Base-by-base conservation (phyloP, 495 filamentous ascomycete genomes). In the Aspergillus cavernicola region DNA sequence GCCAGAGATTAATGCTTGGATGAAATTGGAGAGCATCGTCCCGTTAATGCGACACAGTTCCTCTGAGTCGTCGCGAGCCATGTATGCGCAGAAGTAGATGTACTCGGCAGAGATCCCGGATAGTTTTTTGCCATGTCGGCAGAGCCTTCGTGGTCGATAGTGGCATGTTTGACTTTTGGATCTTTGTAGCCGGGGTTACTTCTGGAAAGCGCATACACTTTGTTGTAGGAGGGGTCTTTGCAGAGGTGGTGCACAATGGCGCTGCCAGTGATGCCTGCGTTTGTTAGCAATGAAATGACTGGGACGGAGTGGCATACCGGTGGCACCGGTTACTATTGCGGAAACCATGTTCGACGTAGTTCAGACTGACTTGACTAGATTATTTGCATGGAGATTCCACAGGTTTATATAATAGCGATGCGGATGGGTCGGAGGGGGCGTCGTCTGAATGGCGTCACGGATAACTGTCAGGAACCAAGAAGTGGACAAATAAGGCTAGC, bases 1-100 rank as follows among this genome's bases (percentile, higher is more conserved):
- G 0, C 74, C 73, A 3, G 74, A 76, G 28, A 65, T 66, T 0
- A 85, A 65, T 0, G 76, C 77, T 20, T 66, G 26, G 28, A 82
- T 65, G 57, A 82, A 82, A 57, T 77, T 80, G 16, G 66, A 48
- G 26, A 82, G 62, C 69, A 82, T 74, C 10, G 60, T 63, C 13
- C 37, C 65, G 38, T 74, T 74, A 13, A 82, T 73, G 5, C 71
- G 53, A 44, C 60, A 64, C 23, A 66, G 66, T 40, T 81, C 74
- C 32, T 67, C 47, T 35, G 78, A 74, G 12, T 69, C 67, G 18
- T 72, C 65, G 43, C 72, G 67, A 7, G 70, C 68, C 13, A 77
- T 50, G 43, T 77, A 80, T 8, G 77, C 76, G 29, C 66, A 67
- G 64, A 80, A 79, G 57, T 72, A 77, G 46, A 78, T 61, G 42